Base-by-base conservation (phyloP, 805 yeast species). In the Ogataea nitratoaversa region DNA sequence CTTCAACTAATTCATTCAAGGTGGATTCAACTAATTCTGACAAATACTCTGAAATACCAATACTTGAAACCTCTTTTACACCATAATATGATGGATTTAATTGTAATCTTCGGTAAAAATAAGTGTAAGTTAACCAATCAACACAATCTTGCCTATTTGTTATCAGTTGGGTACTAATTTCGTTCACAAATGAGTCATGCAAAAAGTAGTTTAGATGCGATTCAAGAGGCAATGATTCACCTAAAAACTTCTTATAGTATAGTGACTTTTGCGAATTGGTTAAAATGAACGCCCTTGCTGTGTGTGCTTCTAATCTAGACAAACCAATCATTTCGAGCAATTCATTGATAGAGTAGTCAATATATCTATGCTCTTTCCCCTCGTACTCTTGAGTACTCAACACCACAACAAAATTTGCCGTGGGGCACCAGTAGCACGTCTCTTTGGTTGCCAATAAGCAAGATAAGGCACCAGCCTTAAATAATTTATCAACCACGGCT, bases 11-110 rank as follows among this genome's bases (percentile, higher is more conserved):
- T 17, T 86, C 95, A 24, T 70, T 70, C 46, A 91, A 54, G 0
- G 86, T 70, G 5, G 63, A 66, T 55, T 93, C 98, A 11, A 91
- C 83, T 11, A 88, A 56, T 34, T 89, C 96, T 0, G 97, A 89
- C 31, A 93, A 63, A 59, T 72, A 87, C 39, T 84, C 90, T 2
- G 95, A 87, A 6, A 91, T 59, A 0, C 95, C 95, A 23, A 72
- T 61, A 32, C 78, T 78, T 1, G 84, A 65, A 3, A 72, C 67
- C 44, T 82, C 85, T 30, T 67, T 68, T 7, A 87, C 74, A n/a
- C 89, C 96, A 56, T 93, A 93, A 57, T 75, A 93, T 43, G 93
- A 79, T 3, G 99, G 97, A 58, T 93, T 93, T 27, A 76, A 71
- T 41, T 79, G 83, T 17, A 93, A 58, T 37, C 98, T 70, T 47